Conservation (phyloP, 1,284 basidiomycete species). For the Takashimella koratensis region DNA sequence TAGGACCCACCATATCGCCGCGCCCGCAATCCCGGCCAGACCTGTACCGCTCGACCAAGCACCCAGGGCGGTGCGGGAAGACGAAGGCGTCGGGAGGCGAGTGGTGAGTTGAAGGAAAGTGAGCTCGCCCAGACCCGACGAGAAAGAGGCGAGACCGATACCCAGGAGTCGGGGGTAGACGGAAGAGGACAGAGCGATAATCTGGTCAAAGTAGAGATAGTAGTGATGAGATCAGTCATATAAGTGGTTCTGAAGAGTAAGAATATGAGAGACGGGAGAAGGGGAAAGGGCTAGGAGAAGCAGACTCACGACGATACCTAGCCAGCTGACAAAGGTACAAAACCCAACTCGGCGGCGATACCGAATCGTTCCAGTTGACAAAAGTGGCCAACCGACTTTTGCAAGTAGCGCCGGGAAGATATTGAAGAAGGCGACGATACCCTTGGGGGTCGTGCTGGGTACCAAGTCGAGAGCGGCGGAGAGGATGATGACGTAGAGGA, state of each 20-base stretch:
- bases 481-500: conserved; percentile 91
- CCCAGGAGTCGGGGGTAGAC: conserved; percentile 74
- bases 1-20: conserved; percentile 91
- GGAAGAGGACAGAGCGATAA: conserved; percentile 71
- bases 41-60: conserved; percentile 89
- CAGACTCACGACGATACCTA: conserved; percentile 69
- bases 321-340: conserved; percentile 68
- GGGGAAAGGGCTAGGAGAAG: not conserved
- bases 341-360: conserved; percentile 70
- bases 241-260: too few relatives aligned
- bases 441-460: conserved; percentile 76
- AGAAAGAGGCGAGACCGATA: conserved; percentile 84
- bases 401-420: conserved; percentile 75
- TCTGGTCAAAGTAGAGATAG: conserved; percentile 51
- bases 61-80: conserved; percentile 53
- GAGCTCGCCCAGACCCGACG: conserved; percentile 87
- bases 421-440: conserved; percentile 90
- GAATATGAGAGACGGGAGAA: too few relatives aligned
- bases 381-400: conserved; percentile 90
- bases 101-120: conserved; percentile 94
- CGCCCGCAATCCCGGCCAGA: conserved; percentile 87
- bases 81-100: conserved; percentile 49
- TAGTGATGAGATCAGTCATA: too few relatives aligned
- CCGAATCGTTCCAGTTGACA: conserved; percentile 74
- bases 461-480: conserved; percentile 94